Percentiles rank a stretch among this genome's conserved stretches.
phyloP scores from a whole-genome alignment of 2,329 filamentous ascomycete genomes.

The Penicillium sp. region DNA sequence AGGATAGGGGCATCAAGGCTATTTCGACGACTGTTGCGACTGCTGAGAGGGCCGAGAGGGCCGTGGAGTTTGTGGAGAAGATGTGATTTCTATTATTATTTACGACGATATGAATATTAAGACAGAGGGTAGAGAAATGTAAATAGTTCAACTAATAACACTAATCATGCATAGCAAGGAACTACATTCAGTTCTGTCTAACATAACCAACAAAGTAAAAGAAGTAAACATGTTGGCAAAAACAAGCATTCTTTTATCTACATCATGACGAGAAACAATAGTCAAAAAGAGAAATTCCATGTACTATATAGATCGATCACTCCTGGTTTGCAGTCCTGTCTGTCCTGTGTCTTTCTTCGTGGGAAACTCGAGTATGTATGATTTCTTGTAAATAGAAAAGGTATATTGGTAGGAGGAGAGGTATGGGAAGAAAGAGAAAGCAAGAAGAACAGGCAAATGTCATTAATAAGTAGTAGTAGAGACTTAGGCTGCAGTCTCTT shows the following conservation, averaged over 20 bases:
- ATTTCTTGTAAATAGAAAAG: not conserved
- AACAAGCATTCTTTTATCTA: not conserved
- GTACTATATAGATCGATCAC: not conserved
- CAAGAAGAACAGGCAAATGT: not conserved
- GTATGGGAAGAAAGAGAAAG: not conserved
- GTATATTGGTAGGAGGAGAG: not conserved
- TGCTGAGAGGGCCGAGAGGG: constrained; percentile 42
- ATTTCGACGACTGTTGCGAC: constrained; percentile 46
- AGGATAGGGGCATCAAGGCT: constrained; percentile 24
- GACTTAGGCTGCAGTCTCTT: constrained; percentile 1
- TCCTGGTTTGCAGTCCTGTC: not conserved
- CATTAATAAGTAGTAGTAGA: not conserved
- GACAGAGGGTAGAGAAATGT: no score
- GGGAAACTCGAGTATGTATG: not conserved
- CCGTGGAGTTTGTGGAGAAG: constrained; percentile 45
- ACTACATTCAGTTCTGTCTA: no score
- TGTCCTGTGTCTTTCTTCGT: not conserved
- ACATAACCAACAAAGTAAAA: not conserved
- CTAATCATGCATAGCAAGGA: no score
- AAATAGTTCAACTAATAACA: not conserved
- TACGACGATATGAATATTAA: not conserved
- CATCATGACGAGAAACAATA: not conserved
- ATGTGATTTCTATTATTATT: constrained; percentile 27
- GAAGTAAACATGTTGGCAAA: not conserved
- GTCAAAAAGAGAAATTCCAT: not conserved